These are phyloP conservation scores for Trichoderma asperelloides DNA, from an alignment of 495 filamentous ascomycete species.

Conservation along the genomic window DNA sequence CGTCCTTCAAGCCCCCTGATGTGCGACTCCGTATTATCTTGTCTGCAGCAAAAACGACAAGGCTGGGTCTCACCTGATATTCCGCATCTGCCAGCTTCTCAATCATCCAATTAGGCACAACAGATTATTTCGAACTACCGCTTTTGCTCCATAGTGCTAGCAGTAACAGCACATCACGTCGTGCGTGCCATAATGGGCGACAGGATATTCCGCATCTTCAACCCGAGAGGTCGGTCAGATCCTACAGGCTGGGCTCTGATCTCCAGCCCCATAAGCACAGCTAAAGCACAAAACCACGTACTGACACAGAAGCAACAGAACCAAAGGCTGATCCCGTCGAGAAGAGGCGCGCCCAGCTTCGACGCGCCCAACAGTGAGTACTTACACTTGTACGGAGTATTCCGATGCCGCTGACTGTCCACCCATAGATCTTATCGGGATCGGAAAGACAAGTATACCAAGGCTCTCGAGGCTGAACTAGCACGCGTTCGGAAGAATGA, in stretches of 20 bases:
- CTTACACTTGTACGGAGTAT: background rate
- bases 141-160: background rate
- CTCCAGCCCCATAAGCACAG: background rate
- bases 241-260: background rate
- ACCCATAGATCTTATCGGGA: conserved; percentile 28
- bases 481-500: conserved; percentile 24
- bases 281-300: background rate
- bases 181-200: conserved; percentile 8
- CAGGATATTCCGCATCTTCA: conserved; percentile 18
- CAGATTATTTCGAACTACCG: background rate
- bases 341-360: conserved; percentile 21
- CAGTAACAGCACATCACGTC: background rate
- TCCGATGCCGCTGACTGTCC: conserved; percentile 1
- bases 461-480: conserved; percentile 28
- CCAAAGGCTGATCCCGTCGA: conserved; percentile 13
- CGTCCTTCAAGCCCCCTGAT: background rate
- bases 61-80: background rate
- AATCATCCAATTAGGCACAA: background rate
- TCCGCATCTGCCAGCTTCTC: background rate
- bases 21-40: background rate
- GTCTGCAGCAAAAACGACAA: background rate
- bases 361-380: conserved; percentile 20
- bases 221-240: conserved; percentile 13
- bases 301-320: conserved; percentile 3
- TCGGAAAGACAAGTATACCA: conserved; percentile 33